Evolutionary conservation across 352 stramenopile species (phyloP).

Genomic region (Stramenopiles sp.): DNA sequence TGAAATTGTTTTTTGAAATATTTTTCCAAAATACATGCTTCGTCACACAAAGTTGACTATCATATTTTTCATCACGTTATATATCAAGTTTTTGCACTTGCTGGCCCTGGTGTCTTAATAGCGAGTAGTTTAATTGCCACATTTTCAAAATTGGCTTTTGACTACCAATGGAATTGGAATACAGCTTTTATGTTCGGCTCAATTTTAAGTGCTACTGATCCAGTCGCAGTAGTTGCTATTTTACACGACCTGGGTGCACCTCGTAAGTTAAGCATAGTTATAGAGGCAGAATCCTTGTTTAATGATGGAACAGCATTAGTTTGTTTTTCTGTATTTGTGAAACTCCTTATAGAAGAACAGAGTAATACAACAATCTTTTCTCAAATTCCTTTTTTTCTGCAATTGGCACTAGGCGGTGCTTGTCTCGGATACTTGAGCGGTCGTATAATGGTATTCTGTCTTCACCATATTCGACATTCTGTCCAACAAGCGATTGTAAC

Average conservation of each 20-base stretch:
- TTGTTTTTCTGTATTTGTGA: slow-evolving; percentile 17
- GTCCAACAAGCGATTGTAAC: slow-evolving; percentile 9
- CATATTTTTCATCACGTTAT: slow-evolving; percentile 16
- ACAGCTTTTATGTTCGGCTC: slow-evolving; percentile 14
- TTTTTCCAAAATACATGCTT: too few relatives aligned
- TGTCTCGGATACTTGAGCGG: slow-evolving; percentile 10
- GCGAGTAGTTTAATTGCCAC: slow-evolving; percentile 16
- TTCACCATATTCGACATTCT: neutral
- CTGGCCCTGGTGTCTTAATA: slow-evolving; percentile 18
- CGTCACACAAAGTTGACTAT: too few relatives aligned
- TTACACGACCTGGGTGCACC: slow-evolving; percentile 16
- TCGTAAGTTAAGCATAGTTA: slow-evolving; percentile 16
- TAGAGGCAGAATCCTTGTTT: slow-evolving; percentile 19
- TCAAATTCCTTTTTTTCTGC: slow-evolving; percentile 14
- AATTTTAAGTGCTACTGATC: slow-evolving; percentile 16
- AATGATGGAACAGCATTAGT: slow-evolving; percentile 20
- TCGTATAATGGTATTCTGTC: slow-evolving; percentile 9
- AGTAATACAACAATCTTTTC: slow-evolving; percentile 7
- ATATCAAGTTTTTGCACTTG: slow-evolving; percentile 16
- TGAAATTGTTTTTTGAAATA: too few relatives aligned
- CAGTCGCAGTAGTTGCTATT: slow-evolving; percentile 16
- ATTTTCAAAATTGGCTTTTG: slow-evolving; percentile 16
- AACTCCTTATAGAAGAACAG: slow-evolving; percentile 11
- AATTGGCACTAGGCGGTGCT: slow-evolving; percentile 13
- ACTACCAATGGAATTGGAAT: slow-evolving; percentile 11